Evolutionary conservation across 768 basidiomycete genomes (phyloP).

Genomic region (Cubamyces lactineus): DNA sequence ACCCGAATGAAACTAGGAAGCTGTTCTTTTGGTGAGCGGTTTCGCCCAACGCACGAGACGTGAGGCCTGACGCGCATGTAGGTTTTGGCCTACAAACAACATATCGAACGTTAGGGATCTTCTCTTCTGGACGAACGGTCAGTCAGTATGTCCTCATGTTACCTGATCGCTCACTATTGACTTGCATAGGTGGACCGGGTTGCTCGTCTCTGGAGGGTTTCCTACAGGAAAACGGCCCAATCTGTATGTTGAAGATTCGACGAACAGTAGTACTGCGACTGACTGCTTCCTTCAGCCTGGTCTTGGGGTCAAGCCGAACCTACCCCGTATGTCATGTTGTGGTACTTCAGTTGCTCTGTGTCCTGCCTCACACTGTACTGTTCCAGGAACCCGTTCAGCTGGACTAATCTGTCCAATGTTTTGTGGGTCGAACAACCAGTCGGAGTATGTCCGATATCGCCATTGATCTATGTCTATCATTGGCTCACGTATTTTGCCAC

Average conservation of each 20-base stretch:
- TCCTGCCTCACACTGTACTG: not conserved
- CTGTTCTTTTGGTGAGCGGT: conserved; percentile 31
- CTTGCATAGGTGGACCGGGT: conserved; percentile 59
- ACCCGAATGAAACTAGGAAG: conserved; percentile 50
- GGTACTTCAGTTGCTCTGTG: not conserved
- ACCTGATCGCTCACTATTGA: not conserved
- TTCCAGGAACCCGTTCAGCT: conserved; percentile 53
- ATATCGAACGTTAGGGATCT: conserved; percentile 35
- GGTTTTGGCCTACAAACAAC: conserved; percentile 41
- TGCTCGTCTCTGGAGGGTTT: conserved; percentile 75
- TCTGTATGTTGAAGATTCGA: conserved; percentile 44
- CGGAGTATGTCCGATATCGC: conserved; percentile 48
- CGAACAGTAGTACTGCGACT: not conserved
- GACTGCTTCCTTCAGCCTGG: conserved; percentile 48
- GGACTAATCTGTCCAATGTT: conserved; percentile 76
- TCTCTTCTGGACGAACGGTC: conserved; percentile 41
- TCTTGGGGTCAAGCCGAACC: conserved; percentile 62
- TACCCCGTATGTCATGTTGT: conserved; percentile 38
- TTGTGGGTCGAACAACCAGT: conserved; percentile 80
- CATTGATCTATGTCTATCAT: too few species aligned
- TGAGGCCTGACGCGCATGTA: conserved; percentile 4
- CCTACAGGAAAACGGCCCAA: conserved; percentile 68
- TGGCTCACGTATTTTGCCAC: not conserved
- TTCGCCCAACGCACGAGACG: not conserved
- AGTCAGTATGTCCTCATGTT: not conserved